Percentiles rank a stretch among this genome's conserved stretches.
Conservation (phyloP, 2,329 filamentous ascomycete species). For the Fusarium papillatum region DNA sequence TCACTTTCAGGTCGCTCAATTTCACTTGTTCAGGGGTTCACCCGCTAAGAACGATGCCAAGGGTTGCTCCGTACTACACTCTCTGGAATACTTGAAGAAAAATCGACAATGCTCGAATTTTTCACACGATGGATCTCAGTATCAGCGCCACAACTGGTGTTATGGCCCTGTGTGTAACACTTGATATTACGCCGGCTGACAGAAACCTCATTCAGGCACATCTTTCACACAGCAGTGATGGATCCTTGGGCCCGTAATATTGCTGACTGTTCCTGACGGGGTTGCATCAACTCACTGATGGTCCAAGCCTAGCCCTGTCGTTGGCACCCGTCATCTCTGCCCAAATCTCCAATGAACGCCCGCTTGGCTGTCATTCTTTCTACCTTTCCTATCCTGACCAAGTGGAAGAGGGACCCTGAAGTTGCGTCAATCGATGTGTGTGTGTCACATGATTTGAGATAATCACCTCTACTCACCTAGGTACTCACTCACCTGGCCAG, state of each 20-base stretch:
- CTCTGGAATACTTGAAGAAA: neutral
- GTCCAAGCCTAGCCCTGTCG: slow-evolving; percentile 5
- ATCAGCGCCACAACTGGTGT: slow-evolving; percentile 3
- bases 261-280: neutral
- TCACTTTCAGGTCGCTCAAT: slow-evolving; percentile 22
- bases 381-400: neutral
- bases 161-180: neutral
- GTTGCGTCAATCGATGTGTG: neutral
- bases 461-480: neutral
- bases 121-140: neutral
- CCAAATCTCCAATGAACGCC: slow-evolving; percentile 18
- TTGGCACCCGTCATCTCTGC: slow-evolving; percentile 2
- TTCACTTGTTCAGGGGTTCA: slow-evolving; percentile 29
- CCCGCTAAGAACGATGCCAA: neutral
- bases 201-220: neutral
- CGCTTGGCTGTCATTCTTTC: slow-evolving; percentile 5
- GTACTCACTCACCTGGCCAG: neutral
- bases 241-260: neutral
- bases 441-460: neutral
- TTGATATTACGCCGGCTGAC: neutral
- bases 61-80: neutral
- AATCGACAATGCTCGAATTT: neutral
- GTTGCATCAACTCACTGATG: slow-evolving; percentile 20
- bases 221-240: neutral
- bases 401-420: neutral